These are phyloP conservation scores for Elsinoe australis DNA, from an alignment of 2,329 filamentous ascomycete species.

Conservation along the genomic window DNA sequence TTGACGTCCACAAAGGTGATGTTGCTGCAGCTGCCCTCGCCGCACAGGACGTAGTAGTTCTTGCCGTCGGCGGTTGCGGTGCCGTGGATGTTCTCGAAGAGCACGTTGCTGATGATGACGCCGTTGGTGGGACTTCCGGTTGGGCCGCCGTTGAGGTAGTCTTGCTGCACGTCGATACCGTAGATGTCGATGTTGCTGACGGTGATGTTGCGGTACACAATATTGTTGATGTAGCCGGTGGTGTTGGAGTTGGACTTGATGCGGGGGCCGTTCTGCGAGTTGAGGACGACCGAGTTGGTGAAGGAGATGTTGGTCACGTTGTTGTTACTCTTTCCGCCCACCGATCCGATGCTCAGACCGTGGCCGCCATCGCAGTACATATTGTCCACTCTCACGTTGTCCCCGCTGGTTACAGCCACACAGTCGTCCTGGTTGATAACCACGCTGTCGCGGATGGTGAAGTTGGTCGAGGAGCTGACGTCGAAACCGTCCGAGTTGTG, in stretches of 20 bases:
- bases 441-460: constrained; percentile 24
- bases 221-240: constrained; percentile 43
- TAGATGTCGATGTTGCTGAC: constrained; percentile 46
- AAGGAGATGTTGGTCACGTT: constrained; percentile 39
- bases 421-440: constrained; percentile 29
- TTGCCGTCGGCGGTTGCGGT: constrained; percentile 33
- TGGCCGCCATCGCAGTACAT: constrained; percentile 43
- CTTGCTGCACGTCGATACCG: constrained; percentile 53
- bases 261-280: constrained; percentile 45
- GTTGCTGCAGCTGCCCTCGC: constrained; percentile 41
- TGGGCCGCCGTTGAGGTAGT: constrained; percentile 46
- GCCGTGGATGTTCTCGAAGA: constrained; percentile 39
- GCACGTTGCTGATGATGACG: constrained; percentile 48
- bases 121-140: constrained; percentile 40
- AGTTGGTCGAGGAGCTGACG: constrained; percentile 21
- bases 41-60: constrained; percentile 49
- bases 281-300: constrained; percentile 41
- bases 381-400: constrained; percentile 36
- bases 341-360: constrained; percentile 49
- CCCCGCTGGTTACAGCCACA: constrained; percentile 31
- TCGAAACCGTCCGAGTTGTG: constrained; percentile 30
- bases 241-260: constrained; percentile 48
- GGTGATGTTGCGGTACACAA: constrained; percentile 49
- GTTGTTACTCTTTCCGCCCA: constrained; percentile 48
- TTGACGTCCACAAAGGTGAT: constrained; percentile 47